Evolutionary conservation across 768 basidiomycete genomes (phyloP).

Genomic region (Pisolithus orientalis): DNA sequence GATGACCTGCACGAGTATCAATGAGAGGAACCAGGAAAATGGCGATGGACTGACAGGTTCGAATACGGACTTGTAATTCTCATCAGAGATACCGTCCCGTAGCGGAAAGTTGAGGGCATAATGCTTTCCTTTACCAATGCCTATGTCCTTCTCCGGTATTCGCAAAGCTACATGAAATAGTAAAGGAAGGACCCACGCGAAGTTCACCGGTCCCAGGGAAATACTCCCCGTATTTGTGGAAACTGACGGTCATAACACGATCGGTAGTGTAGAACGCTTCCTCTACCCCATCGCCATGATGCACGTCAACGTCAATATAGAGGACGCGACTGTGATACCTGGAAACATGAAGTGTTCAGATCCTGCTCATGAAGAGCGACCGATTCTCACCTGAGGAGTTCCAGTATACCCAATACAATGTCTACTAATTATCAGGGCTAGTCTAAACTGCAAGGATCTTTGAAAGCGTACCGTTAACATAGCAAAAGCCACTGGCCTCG

Average conservation of each 20-base stretch:
- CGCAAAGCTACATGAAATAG: conserved; percentile 3
- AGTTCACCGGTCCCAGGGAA: conserved; percentile 99
- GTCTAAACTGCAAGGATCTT: not conserved
- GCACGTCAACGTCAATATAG: conserved; percentile 98
- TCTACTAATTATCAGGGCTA: conserved; percentile 42
- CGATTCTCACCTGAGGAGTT: conserved; percentile 66
- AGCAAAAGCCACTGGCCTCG: conserved; percentile 98
- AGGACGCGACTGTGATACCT: conserved; percentile 93
- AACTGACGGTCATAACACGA: conserved; percentile 96
- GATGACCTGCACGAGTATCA: conserved; percentile 61
- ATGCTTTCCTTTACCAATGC: conserved; percentile 89
- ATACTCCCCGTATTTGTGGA: conserved; percentile 99
- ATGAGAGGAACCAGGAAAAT: not conserved
- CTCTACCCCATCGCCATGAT: conserved; percentile 98
- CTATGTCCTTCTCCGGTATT: conserved; percentile 60
- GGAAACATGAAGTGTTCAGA: not conserved
- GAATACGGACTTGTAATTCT: conserved; percentile 91
- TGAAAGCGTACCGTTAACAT: conserved; percentile 75
- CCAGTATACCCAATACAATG: conserved; percentile 94
- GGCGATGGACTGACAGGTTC: conserved; percentile 63
- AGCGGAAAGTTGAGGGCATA: conserved; percentile 94
- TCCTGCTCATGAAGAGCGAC: not conserved
- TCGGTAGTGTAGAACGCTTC: conserved; percentile 99
- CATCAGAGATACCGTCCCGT: conserved; percentile 91
- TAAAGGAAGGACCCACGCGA: conserved; percentile 45